Percentiles rank a stretch among this genome's conserved stretches.
Conservation (phyloP, 345 rosid genomes). For the Arabidopsis arenosa region DNA sequence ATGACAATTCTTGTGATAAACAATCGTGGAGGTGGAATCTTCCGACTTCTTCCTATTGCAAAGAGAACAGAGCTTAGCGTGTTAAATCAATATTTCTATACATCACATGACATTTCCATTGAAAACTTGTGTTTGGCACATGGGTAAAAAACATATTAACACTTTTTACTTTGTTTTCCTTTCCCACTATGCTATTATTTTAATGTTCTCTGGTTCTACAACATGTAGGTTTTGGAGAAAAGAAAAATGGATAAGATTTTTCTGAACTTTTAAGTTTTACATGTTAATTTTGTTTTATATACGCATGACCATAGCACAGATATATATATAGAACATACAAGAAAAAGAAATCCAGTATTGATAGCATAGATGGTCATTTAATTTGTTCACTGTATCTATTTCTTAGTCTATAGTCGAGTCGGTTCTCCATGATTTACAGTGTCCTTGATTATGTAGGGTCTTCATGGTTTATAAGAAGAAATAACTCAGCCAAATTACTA, state of each 20-base stretch:
- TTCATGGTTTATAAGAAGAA: slow-evolving; percentile 6
- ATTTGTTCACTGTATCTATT: slow-evolving; percentile 18
- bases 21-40: slow-evolving; percentile 97
- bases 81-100: slow-evolving; percentile 77
- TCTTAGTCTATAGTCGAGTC: slow-evolving; percentile 8
- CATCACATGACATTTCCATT: slow-evolving; percentile 83
- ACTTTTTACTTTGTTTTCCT: slow-evolving; percentile 16
- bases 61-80: slow-evolving; percentile 66
- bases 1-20: slow-evolving; percentile 88
- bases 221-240: slow-evolving; percentile 19
- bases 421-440: slow-evolving; percentile 17
- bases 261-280: slow-evolving; percentile 3
- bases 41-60: slow-evolving; percentile 94
- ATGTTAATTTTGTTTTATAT: not conserved
- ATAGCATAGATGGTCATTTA: slow-evolving; percentile 5
- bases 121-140: slow-evolving; percentile 79
- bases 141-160: slow-evolving; percentile 58
- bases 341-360: slow-evolving; percentile 1
- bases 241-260: not conserved
- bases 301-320: slow-evolving; percentile 2
- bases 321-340: not conserved
- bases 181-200: slow-evolving; percentile 22
- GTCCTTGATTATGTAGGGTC: not conserved
- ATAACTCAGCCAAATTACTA: slow-evolving; percentile 29
- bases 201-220: slow-evolving; percentile 13